These are phyloP conservation scores for Parachlorella kessleri DNA, from an alignment of 139 green algal genomes.

Conservation along the genomic window DNA sequence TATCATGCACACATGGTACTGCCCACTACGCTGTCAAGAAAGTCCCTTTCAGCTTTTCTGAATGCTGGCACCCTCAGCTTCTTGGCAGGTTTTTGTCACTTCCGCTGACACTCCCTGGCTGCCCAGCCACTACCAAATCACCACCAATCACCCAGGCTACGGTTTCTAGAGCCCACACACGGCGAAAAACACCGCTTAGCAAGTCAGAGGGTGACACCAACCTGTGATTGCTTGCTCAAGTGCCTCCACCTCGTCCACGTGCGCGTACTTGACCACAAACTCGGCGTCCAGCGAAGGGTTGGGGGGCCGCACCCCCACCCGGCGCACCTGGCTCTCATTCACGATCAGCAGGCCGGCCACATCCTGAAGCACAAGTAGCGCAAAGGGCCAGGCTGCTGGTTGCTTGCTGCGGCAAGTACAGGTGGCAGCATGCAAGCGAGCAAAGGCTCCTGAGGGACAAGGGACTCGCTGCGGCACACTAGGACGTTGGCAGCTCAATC, in stretches of 20 bases:
- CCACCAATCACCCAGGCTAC: not conserved
- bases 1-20: not conserved
- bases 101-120: not conserved
- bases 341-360: conserved; percentile 20
- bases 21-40: not conserved
- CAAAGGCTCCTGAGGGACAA: not conserved
- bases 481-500: too few species aligned
- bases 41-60: too few species aligned
- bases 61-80: too few species aligned
- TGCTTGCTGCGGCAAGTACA: not conserved
- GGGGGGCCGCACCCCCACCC: not conserved
- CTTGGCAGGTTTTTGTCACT: not conserved
- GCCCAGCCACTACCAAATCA: not conserved
- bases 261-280: conserved; percentile 12
- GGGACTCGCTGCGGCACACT: too few species aligned
- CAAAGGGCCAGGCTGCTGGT: not conserved
- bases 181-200: not conserved
- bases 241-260: conserved; percentile 21
- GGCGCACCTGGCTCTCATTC: conserved; percentile 32
- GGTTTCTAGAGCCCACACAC: not conserved
- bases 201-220: conserved; percentile 10
- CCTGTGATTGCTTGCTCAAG: conserved; percentile 12
- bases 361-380: not conserved
- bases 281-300: conserved; percentile 12
- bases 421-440: not conserved